Conservation (phyloP, 192 early-diverging fungal genomes). For the Coemansia asiatica region DNA sequence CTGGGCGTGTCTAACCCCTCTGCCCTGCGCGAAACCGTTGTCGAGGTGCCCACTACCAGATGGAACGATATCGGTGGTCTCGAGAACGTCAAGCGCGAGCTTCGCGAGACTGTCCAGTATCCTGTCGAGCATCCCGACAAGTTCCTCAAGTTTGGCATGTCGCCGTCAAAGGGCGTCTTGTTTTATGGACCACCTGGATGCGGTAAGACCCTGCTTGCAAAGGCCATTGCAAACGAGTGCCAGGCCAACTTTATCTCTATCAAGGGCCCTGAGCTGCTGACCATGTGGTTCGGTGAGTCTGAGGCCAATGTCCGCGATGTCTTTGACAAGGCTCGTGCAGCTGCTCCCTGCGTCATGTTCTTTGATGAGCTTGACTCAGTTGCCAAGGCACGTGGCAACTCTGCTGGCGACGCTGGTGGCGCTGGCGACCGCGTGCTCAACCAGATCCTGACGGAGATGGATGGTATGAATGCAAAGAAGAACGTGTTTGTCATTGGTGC, state of each 20-base stretch:
- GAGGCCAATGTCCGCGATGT: conserved; percentile 99
- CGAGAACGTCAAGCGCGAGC: conserved; percentile 96
- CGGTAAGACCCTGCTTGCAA: conserved; percentile 97
- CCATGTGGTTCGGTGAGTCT: conserved; percentile 99
- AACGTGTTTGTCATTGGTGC: conserved; percentile 99
- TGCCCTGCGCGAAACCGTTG: conserved; percentile 97
- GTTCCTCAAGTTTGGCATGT: conserved; percentile 97
- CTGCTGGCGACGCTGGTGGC: conserved; percentile 75
- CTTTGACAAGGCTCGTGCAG: conserved; percentile 97
- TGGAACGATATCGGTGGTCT: conserved; percentile 98
- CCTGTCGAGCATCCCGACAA: conserved; percentile 99
- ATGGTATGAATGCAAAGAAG: conserved; percentile 99
- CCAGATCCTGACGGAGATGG: conserved; percentile 99
- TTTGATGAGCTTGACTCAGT: conserved; percentile 99
- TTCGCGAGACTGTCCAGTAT: conserved; percentile 98
- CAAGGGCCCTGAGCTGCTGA: conserved; percentile 98
- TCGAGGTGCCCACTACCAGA: conserved; percentile 91
- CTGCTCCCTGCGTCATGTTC: conserved; percentile 99
- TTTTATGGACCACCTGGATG: conserved; percentile 99
- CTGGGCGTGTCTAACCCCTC: conserved; percentile 94
- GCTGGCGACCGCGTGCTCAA: conserved; percentile 97
- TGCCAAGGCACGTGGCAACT: conserved; percentile 87
- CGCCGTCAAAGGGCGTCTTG: conserved; percentile 93
- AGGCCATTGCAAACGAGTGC: conserved; percentile 99
- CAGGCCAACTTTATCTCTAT: conserved; percentile 99